Evolutionary conservation across 2,329 filamentous ascomycete species (phyloP), one percentile per base, ranked within the genome.

Genomic region (Aspergillus uvarum): DNA sequence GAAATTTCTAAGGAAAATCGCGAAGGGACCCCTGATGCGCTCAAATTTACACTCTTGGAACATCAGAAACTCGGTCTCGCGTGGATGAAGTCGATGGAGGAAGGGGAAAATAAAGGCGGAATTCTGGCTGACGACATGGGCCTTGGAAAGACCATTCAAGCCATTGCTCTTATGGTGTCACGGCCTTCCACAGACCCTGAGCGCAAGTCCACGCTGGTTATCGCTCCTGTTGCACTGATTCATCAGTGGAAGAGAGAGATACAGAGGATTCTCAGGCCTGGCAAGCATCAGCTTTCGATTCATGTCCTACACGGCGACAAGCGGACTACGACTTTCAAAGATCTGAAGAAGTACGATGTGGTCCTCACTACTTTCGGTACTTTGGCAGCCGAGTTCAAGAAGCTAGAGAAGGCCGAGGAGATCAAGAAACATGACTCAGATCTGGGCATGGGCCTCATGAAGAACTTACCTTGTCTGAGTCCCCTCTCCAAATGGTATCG

Each of bases 191-290:
- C 79, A 0, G 81, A 88, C 61, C 76, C 77, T n/a, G 73, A 77
- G 62, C 80, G 77, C 59, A 85, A 91, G 80, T 92, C 92, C 0
- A 95, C 88, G n/a, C 78, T 96, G 24, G 91, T 96, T 51, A 82
- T 96, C 51, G 90, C 89, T 0, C 92, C 92, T 0, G 86, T 96
- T 11, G 88, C 91, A 3, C 79, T 96, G 16, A 84, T 96, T 72
- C 85, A 87, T 16, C 92, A 96, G 72, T 96, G 92, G 92, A 87
- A 90, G 68, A 83, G 87, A 51, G 92, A 96, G 73, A 91, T 96
- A 51, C 74, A 81, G 59, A 83, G 82, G 42, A 92, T 93, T 74
- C 76, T 95, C 38, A 87, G 87, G 62, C 65, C 76, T 0, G 76
- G 77, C 0, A 70, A 70, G 16, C 80, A 89, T 69, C 78, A 80